Base-by-base conservation (phyloP, 1,284 basidiomycete species). In the Tilletia indica region DNA sequence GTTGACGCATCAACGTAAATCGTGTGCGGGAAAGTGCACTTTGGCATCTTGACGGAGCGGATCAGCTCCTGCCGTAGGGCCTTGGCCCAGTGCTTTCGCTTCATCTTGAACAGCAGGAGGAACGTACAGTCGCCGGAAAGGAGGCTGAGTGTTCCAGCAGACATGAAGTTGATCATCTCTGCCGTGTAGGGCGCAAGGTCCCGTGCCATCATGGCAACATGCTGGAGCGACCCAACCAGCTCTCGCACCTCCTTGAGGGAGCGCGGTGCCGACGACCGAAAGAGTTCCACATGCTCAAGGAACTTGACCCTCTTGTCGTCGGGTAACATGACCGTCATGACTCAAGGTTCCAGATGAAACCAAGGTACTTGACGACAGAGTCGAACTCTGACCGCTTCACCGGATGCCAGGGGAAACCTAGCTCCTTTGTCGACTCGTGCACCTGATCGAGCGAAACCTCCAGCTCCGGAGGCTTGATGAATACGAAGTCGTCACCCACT, bases 401-500 rank as follows among this genome's bases (percentile, higher is more conserved):
- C 25, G 16, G 19, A 19, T 54, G 51, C 51, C 51, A 54, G 16
- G 51, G 51, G 51, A 54, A 54, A 19, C 51, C 51, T 6, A 31
- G 16, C 5, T 6, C 4, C 16, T 19, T 19, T 6, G 51, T 54
- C 16, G 51, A 5, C 4, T 5, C 51, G 19, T 54, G 19, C 4
- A 54, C n/a, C 6, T 54, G 8, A 5, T 19, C 16, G 19, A 54
- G 51, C 16, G 4, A 4, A 6, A 54, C 16, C 5, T 19, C 19
- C 8, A 19, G n/a, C 8, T 4, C 4, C 6, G 51, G 25, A 4
- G 51, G 51, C 25, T 19, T 31, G 25, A 54, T 19, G 51, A 54
- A 54, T n/a, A n/a, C n/a, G 51, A 54, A 54, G 51, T 54, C 51
- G 51, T 54, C 51, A 54, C 51, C 51, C 51, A 54, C 25, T 54